These are phyloP conservation scores for Candida ipomoeae DNA, from an alignment of 805 yeast species.

Conservation along the genomic window DNA sequence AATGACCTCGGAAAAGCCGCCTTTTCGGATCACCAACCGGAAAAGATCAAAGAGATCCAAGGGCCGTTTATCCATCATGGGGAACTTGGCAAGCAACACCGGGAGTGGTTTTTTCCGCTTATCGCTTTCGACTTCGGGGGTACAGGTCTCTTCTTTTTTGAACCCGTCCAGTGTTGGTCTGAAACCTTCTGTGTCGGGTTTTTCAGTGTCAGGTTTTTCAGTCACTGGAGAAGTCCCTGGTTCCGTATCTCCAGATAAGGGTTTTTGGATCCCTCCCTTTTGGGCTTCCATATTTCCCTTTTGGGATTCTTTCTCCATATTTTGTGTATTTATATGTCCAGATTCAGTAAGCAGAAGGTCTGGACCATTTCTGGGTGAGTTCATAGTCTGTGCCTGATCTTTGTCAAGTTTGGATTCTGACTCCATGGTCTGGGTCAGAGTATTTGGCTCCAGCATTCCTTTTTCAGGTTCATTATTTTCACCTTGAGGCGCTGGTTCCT, in stretches of 20 bases:
- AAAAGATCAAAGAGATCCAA: constrained; percentile 60
- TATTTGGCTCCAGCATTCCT: background rate
- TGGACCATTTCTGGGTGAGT: no score
- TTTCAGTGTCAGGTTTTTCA: background rate
- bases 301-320: no score
- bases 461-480: background rate
- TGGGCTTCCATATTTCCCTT: no score
- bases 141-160: background rate
- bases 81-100: constrained; percentile 43
- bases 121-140: background rate
- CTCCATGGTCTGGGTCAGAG: background rate
- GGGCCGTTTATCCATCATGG: constrained; percentile 62
- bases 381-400: no score
- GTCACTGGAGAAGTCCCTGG: no score
- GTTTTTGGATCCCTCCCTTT: no score
- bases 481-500: no score
- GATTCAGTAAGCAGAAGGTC: no score
- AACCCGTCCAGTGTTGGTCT: background rate
- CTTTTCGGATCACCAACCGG: constrained; percentile 55
- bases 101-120: constrained; percentile 12
- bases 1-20: constrained; percentile 66
- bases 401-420: background rate
- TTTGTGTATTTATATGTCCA: no score
- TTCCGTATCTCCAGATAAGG: no score
- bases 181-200: background rate